Percentiles rank a stretch among this genome's conserved stretches.
These are phyloP conservation scores for Cucurbitaria berberidis DNA, from an alignment of 2,329 filamentous ascomycete genomes.

Conservation along the genomic window DNA sequence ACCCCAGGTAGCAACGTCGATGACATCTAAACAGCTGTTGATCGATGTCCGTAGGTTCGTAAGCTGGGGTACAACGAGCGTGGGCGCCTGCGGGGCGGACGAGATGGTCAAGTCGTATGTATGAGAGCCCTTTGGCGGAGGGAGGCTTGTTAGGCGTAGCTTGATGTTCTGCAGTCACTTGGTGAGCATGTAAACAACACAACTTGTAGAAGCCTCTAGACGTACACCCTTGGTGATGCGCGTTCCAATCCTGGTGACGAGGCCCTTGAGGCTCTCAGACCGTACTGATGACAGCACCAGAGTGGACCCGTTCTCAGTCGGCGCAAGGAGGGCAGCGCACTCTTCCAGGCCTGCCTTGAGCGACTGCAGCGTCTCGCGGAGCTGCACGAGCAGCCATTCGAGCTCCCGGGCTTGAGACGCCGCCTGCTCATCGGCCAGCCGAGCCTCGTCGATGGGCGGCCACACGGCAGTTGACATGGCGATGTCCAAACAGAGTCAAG, in stretches of 20 bases:
- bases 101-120: constrained; percentile 61
- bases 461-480: constrained; percentile 68
- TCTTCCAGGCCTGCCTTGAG: constrained; percentile 79
- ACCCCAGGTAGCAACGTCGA: constrained; percentile 77
- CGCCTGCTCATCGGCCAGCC: constrained; percentile 60
- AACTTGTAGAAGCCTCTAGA: constrained; percentile 21
- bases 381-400: constrained; percentile 66
- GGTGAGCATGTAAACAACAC: constrained; percentile 5
- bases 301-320: constrained; percentile 83
- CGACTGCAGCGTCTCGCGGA: constrained; percentile 66
- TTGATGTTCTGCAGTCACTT: constrained; percentile 68
- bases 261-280: constrained; percentile 90
- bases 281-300: constrained; percentile 86
- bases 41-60: constrained; percentile 76
- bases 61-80: constrained; percentile 71
- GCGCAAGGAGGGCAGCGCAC: constrained; percentile 84
- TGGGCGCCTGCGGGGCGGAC: constrained; percentile 60
- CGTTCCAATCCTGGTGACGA: constrained; percentile 88
- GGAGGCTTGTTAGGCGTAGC: constrained; percentile 74
- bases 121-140: constrained; percentile 58
- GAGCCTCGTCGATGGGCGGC: constrained; percentile 60
- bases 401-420: constrained; percentile 63
- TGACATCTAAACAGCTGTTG: constrained; percentile 81
- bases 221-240: constrained; percentile 87
- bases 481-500: neutral